Evolutionary conservation across 2,329 filamentous ascomycete genomes (phyloP), one percentile per base, ranked within the genome.

Genomic region (Ascochyta koolunga): DNA sequence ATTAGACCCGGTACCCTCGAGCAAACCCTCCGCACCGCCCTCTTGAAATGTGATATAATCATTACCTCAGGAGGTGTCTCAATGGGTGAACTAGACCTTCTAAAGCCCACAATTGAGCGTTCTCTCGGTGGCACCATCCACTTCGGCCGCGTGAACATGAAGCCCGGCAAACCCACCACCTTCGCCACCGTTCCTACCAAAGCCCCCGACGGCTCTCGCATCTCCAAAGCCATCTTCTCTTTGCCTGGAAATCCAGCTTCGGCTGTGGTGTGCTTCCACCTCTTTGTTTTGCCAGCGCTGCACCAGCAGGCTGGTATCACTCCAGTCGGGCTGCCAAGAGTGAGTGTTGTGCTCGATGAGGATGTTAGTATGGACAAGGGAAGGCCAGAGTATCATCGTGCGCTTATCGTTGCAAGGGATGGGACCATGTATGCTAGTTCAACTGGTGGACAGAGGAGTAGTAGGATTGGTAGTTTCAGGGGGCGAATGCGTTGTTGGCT

Each of bases 71-170:
- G 95, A 19, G 95, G 95, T 41, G 95, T 98, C 18, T 96, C 91
- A 9, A 99, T 99, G 95, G 95, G 95, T 51, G 95, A 99, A 77
- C 86, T 97, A 2, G 95, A 99, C 74, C 87, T 99, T 7, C 85
- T 99, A 18, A 99, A 99, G 73, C 93, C 95, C 0, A 98, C 93
- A 0, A 90, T 99, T 66, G 95, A 98, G 78, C 88, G 93, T 36
- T 82, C 87, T 1, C 84, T 99, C 1, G 91, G 92, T 51, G 95
- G 95, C 7, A 95, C 88, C 0, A 96, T 99, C 62, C 95, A 97
- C 75, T 99, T 99, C 66, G 95, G 95, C 21, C 89, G 95, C 3
- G 95, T 99, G 2, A 85, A 89, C 49, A 98, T 99, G 95, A 99
- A 99, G 79, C 95, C 95, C 0, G 95, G 95, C 4, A 99, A 98